Evolutionary conservation across 2,329 filamentous ascomycete genomes (phyloP).

Genomic region (Fusarium heterosporum): DNA sequence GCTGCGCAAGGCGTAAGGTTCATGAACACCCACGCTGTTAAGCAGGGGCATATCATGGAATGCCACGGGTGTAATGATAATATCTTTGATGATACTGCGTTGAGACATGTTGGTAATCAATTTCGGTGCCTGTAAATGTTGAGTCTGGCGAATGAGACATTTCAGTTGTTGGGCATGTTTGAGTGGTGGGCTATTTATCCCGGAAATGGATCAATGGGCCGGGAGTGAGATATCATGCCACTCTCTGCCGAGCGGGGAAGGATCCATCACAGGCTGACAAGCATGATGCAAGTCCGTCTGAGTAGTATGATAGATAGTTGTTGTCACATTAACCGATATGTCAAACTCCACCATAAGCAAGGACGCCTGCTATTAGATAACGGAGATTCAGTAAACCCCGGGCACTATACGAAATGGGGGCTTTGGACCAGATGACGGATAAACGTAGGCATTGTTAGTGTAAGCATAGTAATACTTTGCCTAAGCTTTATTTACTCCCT

Average conservation of each 20-base stretch:
- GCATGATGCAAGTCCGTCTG: background rate
- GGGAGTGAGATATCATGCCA: background rate
- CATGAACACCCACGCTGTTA: conserved; percentile 58
- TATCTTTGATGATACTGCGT: conserved; percentile 50
- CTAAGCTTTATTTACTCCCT: too few species aligned
- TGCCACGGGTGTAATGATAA: conserved; percentile 57
- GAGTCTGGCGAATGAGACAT: background rate
- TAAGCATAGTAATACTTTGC: too few species aligned
- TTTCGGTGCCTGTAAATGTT: background rate
- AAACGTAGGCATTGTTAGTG: too few species aligned
- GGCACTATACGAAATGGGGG: too few species aligned
- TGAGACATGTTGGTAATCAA: conserved; percentile 44
- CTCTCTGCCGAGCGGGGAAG: conserved; percentile 16
- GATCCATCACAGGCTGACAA: background rate
- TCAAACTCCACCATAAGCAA: too few species aligned
- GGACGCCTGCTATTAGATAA: too few species aligned
- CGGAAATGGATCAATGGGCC: background rate
- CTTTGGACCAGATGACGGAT: too few species aligned
- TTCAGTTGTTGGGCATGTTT: conserved; percentile 12
- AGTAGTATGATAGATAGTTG: conserved; percentile 1
- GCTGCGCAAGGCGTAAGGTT: conserved; percentile 57
- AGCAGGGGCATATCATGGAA: conserved; percentile 59
- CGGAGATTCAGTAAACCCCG: too few species aligned
- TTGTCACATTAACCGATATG: background rate
- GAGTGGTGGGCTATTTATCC: conserved; percentile 37